Evolutionary conservation across 2,329 filamentous ascomycete genomes (phyloP), one percentile per base, ranked within the genome.

Genomic region (Clarireedia paspali): DNA sequence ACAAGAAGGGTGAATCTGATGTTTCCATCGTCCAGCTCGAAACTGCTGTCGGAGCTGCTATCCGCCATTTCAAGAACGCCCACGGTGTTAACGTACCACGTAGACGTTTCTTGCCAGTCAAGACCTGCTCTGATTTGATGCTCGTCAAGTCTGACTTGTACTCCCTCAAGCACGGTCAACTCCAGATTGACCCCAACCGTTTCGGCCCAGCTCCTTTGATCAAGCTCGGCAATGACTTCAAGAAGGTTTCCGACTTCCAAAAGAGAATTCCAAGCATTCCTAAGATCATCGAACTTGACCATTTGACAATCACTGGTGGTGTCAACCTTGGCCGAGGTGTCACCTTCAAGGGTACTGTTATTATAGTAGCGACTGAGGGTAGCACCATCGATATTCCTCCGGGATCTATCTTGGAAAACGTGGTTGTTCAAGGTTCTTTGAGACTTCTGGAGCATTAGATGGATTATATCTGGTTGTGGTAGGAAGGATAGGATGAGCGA

Each of bases 1-100:
- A 97, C 79, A 96, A 96, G 87, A 97, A 97, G 88, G 94, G 94
- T 72, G 94, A 99, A 79, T 95, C 92, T 60, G 94, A 99, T 70
- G 85, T 97, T 70, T 95, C 89, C 63, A 96, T 99, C 71, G 84
- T 97, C 69, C 94, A 99, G 81, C 89, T 99, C 65, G 94, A 99
- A 82, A 99, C 94, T 27, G 94, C 94, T 58, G 94, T 99, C 64
- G 94, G 94, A 78, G 94, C 94, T 63, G 94, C 94, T 70, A 99
- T 99, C 73, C 91, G 92, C 66, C 94, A 99, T 79, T 99, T 99
- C 82, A 86, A 88, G 76, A 96, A 96, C 75, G 94, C 91, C 40
- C 94, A 99, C 76, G 94, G 94, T 78, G 92, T 99, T 78, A 99
- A 99, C 74, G 94, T 99, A 55, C 94, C 94, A 62, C 89, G 94